These are phyloP conservation scores for Termitomyces heimii DNA, from an alignment of 768 basidiomycete species.

Conservation along the genomic window DNA sequence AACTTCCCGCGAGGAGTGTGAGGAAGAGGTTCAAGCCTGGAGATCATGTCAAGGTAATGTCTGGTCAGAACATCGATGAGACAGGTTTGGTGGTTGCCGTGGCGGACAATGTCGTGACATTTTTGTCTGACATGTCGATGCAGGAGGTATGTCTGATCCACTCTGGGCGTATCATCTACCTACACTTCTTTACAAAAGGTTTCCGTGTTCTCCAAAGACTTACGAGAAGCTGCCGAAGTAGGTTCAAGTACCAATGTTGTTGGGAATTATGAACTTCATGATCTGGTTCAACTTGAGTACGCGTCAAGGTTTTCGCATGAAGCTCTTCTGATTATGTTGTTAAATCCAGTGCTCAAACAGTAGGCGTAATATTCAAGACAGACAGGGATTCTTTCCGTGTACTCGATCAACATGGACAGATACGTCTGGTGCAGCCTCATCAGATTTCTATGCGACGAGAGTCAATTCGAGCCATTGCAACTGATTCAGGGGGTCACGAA, in stretches of 20 bases:
- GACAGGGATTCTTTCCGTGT: constrained; percentile 96
- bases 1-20: constrained; percentile 82
- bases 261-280: constrained; percentile 93
- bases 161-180: neutral
- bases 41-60: constrained; percentile 98
- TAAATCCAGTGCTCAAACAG: constrained; percentile 70
- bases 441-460: constrained; percentile 92
- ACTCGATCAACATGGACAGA: constrained; percentile 89
- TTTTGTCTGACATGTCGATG: constrained; percentile 96
- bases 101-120: constrained; percentile 86
- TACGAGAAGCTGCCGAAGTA: constrained; percentile 95
- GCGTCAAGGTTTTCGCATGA: constrained; percentile 22
- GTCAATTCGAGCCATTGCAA: constrained; percentile 77
- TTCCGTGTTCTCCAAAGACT: constrained; percentile 94
- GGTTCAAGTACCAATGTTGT: constrained; percentile 87
- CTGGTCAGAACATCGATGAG: constrained; percentile 90
- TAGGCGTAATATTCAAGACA: constrained; percentile 96
- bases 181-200: constrained; percentile 44
- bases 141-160: constrained; percentile 63
- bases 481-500: constrained; percentile 85
- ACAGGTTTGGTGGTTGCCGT: constrained; percentile 94
- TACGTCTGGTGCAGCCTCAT: constrained; percentile 85
- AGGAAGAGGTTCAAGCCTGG: constrained; percentile 95
- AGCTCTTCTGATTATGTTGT: constrained; percentile 2
- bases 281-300: constrained; percentile 94